These are phyloP conservation scores for Alternaria panax DNA, from an alignment of 2,329 filamentous ascomycete genomes.

Conservation along the genomic window DNA sequence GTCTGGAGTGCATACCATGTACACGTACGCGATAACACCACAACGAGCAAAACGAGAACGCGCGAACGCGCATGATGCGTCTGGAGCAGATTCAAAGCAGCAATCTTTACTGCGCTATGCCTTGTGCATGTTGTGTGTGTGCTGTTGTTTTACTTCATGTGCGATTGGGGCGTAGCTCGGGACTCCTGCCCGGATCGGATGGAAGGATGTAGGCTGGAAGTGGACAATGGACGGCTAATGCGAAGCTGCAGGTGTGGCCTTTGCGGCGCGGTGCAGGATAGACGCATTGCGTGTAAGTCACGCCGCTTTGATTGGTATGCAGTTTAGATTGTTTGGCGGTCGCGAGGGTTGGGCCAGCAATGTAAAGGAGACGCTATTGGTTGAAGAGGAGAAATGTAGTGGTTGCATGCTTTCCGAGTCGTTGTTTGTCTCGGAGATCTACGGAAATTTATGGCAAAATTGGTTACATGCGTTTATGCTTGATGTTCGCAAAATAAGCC, in stretches of 20 bases:
- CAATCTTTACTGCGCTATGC: neutral
- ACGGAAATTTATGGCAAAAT: neutral
- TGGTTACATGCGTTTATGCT: conserved; percentile 1
- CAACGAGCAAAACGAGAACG: neutral
- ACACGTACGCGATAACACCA: conserved; percentile 2
- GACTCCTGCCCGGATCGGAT: conserved; percentile 13
- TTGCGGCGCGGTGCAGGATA: conserved; percentile 4
- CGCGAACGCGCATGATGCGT: conserved; percentile 7
- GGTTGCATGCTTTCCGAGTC: conserved; percentile 13
- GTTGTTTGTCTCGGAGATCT: neutral
- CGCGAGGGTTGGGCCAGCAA: neutral
- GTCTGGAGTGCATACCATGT: neutral
- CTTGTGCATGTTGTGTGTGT: neutral
- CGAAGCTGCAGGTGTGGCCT: neutral
- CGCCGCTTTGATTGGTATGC: conserved; percentile 11
- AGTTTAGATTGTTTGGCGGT: conserved; percentile 9
- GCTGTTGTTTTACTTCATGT: neutral
- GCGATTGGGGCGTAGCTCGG: conserved; percentile 12
- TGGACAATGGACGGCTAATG: conserved; percentile 15
- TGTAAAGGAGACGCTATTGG: conserved; percentile 3
- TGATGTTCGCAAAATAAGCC: neutral
- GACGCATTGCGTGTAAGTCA: conserved; percentile 13
- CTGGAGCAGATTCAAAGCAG: neutral
- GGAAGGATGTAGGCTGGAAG: conserved; percentile 6
- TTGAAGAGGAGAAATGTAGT: neutral